phyloP scores from a whole-genome alignment of 2,329 filamentous ascomycete genomes.

The Zelopaecilomyces penicillatus region DNA sequence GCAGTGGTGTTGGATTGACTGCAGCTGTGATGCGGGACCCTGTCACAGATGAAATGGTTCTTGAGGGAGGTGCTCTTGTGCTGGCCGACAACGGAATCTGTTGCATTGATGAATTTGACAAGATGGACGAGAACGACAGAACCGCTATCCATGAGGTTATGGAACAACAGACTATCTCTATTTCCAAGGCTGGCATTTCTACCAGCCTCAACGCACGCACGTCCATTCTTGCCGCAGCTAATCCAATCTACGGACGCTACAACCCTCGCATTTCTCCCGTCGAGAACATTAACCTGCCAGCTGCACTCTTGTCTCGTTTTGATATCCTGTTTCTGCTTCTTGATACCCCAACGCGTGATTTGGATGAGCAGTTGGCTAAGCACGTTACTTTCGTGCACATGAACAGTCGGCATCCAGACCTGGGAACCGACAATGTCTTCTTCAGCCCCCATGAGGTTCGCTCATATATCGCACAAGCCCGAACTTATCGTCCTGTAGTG shows the following conservation, averaged over 20 bases:
- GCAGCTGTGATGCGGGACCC: slow-evolving; percentile 78
- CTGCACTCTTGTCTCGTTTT: slow-evolving; percentile 91
- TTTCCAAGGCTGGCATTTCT: slow-evolving; percentile 64
- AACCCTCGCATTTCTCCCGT: slow-evolving; percentile 95
- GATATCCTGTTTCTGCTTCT: slow-evolving; percentile 95
- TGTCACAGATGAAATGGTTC: slow-evolving; percentile 76
- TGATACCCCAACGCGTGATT: slow-evolving; percentile 83
- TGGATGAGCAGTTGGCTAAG: slow-evolving; percentile 85
- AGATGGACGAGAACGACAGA: slow-evolving; percentile 78
- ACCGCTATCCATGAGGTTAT: slow-evolving; percentile 83
- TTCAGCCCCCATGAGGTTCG: slow-evolving; percentile 91
- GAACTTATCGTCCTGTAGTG: slow-evolving; percentile 79
- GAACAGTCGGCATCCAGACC: slow-evolving; percentile 85
- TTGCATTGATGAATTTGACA: slow-evolving; percentile 83
- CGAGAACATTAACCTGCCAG: slow-evolving; percentile 98
- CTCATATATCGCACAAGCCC: slow-evolving; percentile 88
- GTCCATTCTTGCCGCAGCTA: slow-evolving; percentile 90
- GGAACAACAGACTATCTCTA: slow-evolving; percentile 81
- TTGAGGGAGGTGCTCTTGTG: slow-evolving; percentile 72
- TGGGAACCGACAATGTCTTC: slow-evolving; percentile 52
- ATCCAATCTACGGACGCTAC: slow-evolving; percentile 95
- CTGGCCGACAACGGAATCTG: slow-evolving; percentile 77
- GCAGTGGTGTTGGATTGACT: slow-evolving; percentile 73
- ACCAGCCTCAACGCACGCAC: slow-evolving; percentile 89
- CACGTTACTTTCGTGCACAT: slow-evolving; percentile 97